Conservation (phyloP, 176 grass and related monocot species). For the Raddia guianensis region DNA sequence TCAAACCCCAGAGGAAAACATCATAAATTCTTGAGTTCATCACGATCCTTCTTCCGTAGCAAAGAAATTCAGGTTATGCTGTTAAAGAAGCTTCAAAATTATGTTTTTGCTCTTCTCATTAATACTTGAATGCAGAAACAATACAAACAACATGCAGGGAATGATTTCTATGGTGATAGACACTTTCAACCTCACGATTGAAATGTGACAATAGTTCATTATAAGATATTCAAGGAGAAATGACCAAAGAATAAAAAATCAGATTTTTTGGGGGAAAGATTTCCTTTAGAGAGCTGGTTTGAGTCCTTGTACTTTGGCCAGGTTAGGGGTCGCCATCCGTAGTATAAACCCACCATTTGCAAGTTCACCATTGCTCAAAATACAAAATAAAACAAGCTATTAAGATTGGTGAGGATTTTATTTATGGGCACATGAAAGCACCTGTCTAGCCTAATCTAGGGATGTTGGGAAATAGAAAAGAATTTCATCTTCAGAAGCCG, state of each 20-base stretch:
- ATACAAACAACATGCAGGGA: slow-evolving; percentile 7
- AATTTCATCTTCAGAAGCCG: slow-evolving; percentile 12
- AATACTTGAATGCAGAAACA: slow-evolving; percentile 1
- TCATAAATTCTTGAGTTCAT: neutral
- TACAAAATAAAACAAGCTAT: neutral
- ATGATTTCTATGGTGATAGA: neutral
- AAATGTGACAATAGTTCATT: slow-evolving; percentile 2
- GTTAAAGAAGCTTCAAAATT: neutral
- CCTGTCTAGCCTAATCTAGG: neutral
- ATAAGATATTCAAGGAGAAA: neutral
- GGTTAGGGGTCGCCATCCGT: neutral
- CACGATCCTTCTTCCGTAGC: neutral
- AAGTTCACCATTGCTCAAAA: neutral
- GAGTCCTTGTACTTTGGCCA: neutral
- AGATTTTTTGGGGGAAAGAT: neutral
- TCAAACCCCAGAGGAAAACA: neutral
- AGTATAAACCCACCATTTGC: neutral
- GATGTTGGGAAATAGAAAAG: neutral
- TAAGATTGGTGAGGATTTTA: neutral
- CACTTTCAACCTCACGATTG: neutral
- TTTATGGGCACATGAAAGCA: neutral
- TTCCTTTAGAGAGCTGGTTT: neutral
- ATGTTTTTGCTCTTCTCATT: neutral
- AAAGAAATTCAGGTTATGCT: neutral
- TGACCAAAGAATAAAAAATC: neutral